A percentile compares a stretch with the other conserved stretches of the same genome.
These are phyloP conservation scores for Rauvolfia tetraphylla DNA, from an alignment of 257 asterid genomes.

Conservation along the genomic window DNA sequence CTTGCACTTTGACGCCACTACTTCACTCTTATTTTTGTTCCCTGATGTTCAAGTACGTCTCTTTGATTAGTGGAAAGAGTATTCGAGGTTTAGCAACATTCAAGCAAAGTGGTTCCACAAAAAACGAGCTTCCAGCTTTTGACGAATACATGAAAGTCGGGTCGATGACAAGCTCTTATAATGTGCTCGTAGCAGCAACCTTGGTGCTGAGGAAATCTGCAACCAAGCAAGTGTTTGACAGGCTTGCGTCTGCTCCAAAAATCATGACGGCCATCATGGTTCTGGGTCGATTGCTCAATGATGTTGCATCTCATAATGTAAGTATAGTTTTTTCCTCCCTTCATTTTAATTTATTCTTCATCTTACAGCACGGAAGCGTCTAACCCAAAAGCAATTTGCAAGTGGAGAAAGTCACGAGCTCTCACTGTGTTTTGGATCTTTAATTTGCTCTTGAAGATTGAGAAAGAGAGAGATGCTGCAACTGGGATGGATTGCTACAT, in stretches of 20 bases:
- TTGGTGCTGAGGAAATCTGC: conserved; percentile 28
- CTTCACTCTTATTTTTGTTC: background rate
- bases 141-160: conserved; percentile 37
- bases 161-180: conserved; percentile 33
- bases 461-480: conserved; percentile 26
- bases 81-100: conserved; percentile 25
- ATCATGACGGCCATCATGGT: conserved; percentile 7
- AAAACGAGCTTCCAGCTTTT: conserved; percentile 44
- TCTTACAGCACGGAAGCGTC: no score
- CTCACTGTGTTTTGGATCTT: no score
- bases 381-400: no score
- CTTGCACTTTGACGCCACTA: no score
- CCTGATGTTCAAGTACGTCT: no score
- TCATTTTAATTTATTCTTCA: background rate
- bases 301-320: conserved; percentile 12
- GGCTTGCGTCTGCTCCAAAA: conserved; percentile 10
- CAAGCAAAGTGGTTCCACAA: conserved; percentile 51
- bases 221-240: conserved; percentile 11
- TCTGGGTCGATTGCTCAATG: background rate
- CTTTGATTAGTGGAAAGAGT: background rate
- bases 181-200: conserved; percentile 23
- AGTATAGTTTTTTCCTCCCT: background rate
- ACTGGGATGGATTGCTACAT: conserved; percentile 55
- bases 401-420: no score
- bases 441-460: conserved; percentile 24